A percentile compares a stretch with the other conserved stretches of the same genome.
These are phyloP conservation scores for Tolypocladium capitatum DNA, from an alignment of 2,329 filamentous ascomycete genomes.

Conservation along the genomic window DNA sequence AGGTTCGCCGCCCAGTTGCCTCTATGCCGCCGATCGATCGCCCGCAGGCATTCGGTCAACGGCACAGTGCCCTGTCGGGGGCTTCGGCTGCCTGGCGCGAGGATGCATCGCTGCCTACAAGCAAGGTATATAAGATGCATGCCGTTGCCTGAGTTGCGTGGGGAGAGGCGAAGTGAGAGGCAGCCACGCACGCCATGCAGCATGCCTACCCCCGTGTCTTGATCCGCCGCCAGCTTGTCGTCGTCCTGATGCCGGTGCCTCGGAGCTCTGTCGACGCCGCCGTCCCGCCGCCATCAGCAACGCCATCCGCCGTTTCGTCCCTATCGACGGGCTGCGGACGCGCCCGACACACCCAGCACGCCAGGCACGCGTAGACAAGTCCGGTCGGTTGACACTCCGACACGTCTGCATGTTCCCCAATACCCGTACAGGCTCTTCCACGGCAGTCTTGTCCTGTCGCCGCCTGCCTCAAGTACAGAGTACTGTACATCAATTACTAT, in stretches of 20 bases:
- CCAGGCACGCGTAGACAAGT: not conserved
- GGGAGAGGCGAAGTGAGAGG: no score
- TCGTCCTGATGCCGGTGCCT: not conserved
- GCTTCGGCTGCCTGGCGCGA: no score
- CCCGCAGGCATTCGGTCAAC: no score
- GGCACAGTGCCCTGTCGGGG: no score
- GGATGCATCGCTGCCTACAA: no score
- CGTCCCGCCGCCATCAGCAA: not conserved
- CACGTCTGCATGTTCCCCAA: not conserved
- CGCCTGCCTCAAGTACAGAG: not conserved
- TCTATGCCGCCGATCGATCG: no score
- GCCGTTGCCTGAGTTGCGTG: no score
- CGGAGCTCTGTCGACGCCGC: not conserved
- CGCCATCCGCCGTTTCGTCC: not conserved
- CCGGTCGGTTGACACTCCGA: not conserved
- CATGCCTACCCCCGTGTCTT: no score
- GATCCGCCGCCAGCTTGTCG: not conserved
- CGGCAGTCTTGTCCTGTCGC: not conserved
- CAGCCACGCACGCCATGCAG: no score
- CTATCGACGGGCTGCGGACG: not conserved
- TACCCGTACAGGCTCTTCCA: not conserved
- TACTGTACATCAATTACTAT: constrained; percentile 1
- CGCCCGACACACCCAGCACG: not conserved
- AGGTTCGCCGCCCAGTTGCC: no score
- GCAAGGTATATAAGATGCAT: no score